Percentiles rank a stretch among this genome's conserved stretches.
phyloP scores from a whole-genome alignment of 495 filamentous ascomycete species.

The Neurospora sp. region DNA sequence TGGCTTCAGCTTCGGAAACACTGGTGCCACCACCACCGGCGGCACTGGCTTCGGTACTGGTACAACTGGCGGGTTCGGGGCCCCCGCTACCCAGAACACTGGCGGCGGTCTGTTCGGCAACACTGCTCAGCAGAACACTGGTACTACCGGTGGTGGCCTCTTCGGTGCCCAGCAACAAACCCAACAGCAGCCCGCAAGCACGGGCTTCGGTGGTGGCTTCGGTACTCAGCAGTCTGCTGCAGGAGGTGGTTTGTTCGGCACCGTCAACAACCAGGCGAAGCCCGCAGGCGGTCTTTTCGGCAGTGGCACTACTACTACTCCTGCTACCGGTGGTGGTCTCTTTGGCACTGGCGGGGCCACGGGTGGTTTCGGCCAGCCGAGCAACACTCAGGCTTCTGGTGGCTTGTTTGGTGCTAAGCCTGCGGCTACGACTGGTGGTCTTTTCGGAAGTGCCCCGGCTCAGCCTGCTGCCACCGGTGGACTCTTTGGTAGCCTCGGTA shows the following conservation, averaged over 20 bases:
- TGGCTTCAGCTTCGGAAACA: slow-evolving; percentile 21
- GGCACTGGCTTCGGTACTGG: slow-evolving; percentile 20
- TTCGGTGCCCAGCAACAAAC: slow-evolving; percentile 30
- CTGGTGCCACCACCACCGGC: slow-evolving; percentile 10
- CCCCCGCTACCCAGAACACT: slow-evolving; percentile 27
- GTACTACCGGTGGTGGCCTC: slow-evolving; percentile 29
- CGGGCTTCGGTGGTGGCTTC: slow-evolving; percentile 16
- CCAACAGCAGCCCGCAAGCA: slow-evolving; percentile 9
- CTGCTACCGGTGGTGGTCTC: slow-evolving; percentile 26
- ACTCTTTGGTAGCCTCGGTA: slow-evolving; percentile 41
- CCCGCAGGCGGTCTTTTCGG: slow-evolving; percentile 42
- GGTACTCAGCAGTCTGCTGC: slow-evolving; percentile 24
- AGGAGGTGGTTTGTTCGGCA: slow-evolving; percentile 53
- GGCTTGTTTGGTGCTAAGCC: slow-evolving; percentile 54
- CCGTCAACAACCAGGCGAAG: slow-evolving; percentile 29
- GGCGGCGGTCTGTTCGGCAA: slow-evolving; percentile 54
- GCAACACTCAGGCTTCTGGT: slow-evolving; percentile 27
- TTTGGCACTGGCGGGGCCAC: slow-evolving; percentile 31
- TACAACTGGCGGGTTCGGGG: slow-evolving; percentile 11
- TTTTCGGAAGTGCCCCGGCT: slow-evolving; percentile 13
- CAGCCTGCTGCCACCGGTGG: slow-evolving; percentile 29
- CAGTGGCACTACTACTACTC: slow-evolving; percentile 11
- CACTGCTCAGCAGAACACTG: slow-evolving; percentile 11
- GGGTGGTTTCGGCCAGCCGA: slow-evolving; percentile 21
- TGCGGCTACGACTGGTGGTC: slow-evolving; percentile 23